Evolutionary conservation across 2,329 filamentous ascomycete species (phyloP), one percentile per base, ranked within the genome.

Genomic region (Pestalotiopsis fici): DNA sequence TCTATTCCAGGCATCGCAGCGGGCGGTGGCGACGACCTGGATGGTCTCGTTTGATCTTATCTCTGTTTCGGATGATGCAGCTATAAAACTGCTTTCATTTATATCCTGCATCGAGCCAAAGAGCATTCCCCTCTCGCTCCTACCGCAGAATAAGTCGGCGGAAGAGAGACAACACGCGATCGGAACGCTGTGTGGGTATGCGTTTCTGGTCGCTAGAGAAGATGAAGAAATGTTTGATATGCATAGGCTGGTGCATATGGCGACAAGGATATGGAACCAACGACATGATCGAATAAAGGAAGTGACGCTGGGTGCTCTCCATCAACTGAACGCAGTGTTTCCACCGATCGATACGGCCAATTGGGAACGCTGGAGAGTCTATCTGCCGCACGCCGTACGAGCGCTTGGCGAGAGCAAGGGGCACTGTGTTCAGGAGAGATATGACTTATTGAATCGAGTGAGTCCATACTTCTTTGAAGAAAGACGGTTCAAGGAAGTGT

Each of bases 1-100:
- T 2, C 75, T 76, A 25, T 79, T 81, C 67, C 66, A 55, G 12
- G 68, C 61, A 1, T 72, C 78, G 2, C 75, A 77, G 57, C 77
- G 79, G 25, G 74, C 80, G 1, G 73, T 83, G 3, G 78, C 78
- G 6, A 76, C 74, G n/a, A n/a, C n/a, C n/a, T n/a, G n/a, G 0
- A 69, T 81, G 1, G 74, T 84, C n/a, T 82, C 82, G 0, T 81
- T 85, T 39, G 71, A 81, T n/a, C 74, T 79, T 37, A 80, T 83
- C 39, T 70, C 67, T 21, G 65, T 68, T 31, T 67, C 39, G 0
- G 70, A 80, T 59, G 4, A 63, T 1, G 54, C 70, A 3, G 82
- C 81, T 1, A 78, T 77, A 50, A 66, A 77, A 0, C 67, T 82
- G 54, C 73, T 85, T 0, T 77, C 73, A 0, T 80, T 82, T 63